Evolutionary conservation across 495 filamentous ascomycete species (phyloP), one percentile per base, ranked within the genome.

Genomic region (Xylaria cubensis): DNA sequence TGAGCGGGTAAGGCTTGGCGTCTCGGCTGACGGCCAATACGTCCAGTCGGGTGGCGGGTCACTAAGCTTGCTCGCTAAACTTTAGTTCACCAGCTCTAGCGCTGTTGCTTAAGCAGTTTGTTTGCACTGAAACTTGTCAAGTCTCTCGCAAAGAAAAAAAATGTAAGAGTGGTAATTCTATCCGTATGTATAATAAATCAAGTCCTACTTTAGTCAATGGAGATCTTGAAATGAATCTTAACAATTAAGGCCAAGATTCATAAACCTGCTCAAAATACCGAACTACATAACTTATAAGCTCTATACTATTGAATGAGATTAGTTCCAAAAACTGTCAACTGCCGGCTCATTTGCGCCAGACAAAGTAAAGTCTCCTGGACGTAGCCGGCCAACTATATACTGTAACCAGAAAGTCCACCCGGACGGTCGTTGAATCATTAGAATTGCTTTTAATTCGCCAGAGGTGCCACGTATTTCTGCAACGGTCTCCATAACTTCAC

Each of bases 401-500:
- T 24, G 2, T 7, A 56, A 55, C 51, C 12, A 26, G 21, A 56
- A 56, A 32, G 24, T 56, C 13, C 53, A 62, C 21, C 15, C n/a
- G 58, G 41, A 24, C 19, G 10, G 19, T 6, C 2, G 58, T 24
- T 24, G 32, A 62, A 24, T 62, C 4, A 41, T 41, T 21, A 29
- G 17, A 26, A 46, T 1, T 48, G 8, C 19, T 15, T 42, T 42
- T 76, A 78, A 55, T 78, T 78, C 53, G 74, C 67, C 32, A 73
- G 63, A 44, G 76, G 74, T 8, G 72, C 41, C 17, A 72, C 70
- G 65, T 78, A 78, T 32, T 78, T 78, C 50, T 78, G 76, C 67
- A 72, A 70, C 2, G 76, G 76, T 3, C 76, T 72, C 76, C 76
- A 78, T 12, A 78, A 68, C 72, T 78, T 78, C 55, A 78, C 73